Base-by-base conservation (phyloP, 78 protist species). In the Dictyostelium firmibasis region DNA sequence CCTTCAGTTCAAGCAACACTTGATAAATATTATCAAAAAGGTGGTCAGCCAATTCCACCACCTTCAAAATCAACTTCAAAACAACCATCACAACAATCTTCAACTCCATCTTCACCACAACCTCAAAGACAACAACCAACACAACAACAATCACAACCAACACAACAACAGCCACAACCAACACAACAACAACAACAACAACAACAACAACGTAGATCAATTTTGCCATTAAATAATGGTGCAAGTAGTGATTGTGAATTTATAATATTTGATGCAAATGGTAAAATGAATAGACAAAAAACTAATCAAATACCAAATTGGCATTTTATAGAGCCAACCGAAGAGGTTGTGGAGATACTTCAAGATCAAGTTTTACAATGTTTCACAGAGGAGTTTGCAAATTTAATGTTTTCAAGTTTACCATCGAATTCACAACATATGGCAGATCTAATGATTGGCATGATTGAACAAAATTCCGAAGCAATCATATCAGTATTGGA, bases 351-450 rank as follows among this genome's bases (percentile, higher is more conserved):
- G 7, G 94, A 81, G 27, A 20, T 50, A 5, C 83, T 89, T 10
- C 94, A 89, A 43, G 87, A 70, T 20, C 94, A 89, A 70, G 87
- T 89, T 14, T 38, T 81, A 20, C 43, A 29, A 25, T 53, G 84
- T 16, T 89, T 89, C 18, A 89, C 86, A 29, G 87, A 89, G 38
- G 94, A 89, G 9, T 89, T 89, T 89, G 94, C 94, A 36, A 89
- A 89, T 67, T 25, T 81, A 69, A 89, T 89, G 94, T 89, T 89
- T 33, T 44, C 94, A 36, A 75, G 87, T 44, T 79, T 79, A 23
- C 87, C 94, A 29, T 20, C 86, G 6, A 85, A 70, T n/a, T 62
- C 84, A 78, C 88, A 89, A 67, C 38, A 64, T 10, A 75, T 89
- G 43, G 33, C 47, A 4, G 87, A 89, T 1, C 4, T 33, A 29